phyloP scores from a whole-genome alignment of 2,329 filamentous ascomycete species.

The Neonectria magnoliae region DNA sequence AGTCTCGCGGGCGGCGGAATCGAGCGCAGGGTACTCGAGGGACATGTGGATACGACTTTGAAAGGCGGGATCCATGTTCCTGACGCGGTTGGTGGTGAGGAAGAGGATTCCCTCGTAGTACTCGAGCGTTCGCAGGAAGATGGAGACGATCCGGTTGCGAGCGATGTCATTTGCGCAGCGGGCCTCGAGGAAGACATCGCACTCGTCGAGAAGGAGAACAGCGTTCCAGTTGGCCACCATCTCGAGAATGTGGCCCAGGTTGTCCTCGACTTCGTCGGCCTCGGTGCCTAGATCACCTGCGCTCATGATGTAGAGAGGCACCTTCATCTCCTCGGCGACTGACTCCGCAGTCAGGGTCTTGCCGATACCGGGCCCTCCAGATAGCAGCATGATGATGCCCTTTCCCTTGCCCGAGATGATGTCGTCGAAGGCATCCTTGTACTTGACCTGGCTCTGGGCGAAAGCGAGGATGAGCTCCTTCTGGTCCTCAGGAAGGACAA shows the following conservation, averaged over 20 bases:
- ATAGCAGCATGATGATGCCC: constrained; percentile 61
- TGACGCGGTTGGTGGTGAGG: constrained; percentile 59
- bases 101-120: constrained; percentile 61
- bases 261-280: constrained; percentile 70
- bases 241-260: constrained; percentile 65
- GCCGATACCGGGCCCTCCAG: constrained; percentile 59
- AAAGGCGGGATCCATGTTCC: constrained; percentile 58
- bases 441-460: constrained; percentile 56
- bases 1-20: constrained; percentile 46
- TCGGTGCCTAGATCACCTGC: constrained; percentile 78
- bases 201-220: constrained; percentile 49
- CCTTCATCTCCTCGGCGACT: constrained; percentile 59
- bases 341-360: constrained; percentile 61
- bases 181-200: constrained; percentile 57
- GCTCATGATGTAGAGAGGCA: constrained; percentile 61
- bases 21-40: constrained; percentile 57
- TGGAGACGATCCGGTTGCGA: constrained; percentile 48
- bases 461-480: constrained; percentile 64
- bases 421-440: constrained; percentile 59
- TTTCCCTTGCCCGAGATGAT: constrained; percentile 63
- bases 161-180: constrained; percentile 47
- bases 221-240: constrained; percentile 68
- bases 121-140: constrained; percentile 57
- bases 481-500: constrained; percentile 59
- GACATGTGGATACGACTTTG: constrained; percentile 59